Base-by-base conservation (phyloP, 352 stramenopile species). In the Pythium aphanidermatum region DNA sequence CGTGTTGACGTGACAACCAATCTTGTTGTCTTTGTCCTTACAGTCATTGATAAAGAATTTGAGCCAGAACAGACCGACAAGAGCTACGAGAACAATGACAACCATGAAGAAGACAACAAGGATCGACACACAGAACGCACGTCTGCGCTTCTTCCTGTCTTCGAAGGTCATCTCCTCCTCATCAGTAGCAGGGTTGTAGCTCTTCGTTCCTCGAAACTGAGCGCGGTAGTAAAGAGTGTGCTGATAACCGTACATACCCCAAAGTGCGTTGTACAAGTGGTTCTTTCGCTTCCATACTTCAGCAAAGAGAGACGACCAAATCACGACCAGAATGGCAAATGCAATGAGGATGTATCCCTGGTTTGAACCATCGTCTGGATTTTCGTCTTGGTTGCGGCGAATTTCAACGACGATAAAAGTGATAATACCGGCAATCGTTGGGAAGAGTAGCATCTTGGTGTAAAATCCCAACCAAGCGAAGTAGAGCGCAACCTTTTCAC, bases 381-480 rank as follows among this genome's bases (percentile, higher is more conserved):
- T 60, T 12, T 67, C 48, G 13, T 75, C 42, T 3, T 63, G 60
- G 5, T 55, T 70, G 12, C 24, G 27, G 10, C 41, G 45, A 6
- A 23, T 32, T 51, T 86, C 60, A 14, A 84, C 58, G 9, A 82
- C 75, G 11, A 63, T 46, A 44, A 77, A 93, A 13, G 91, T 86
- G 38, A 89, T 74, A 37, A 95, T 66, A 13, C 87, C 87, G 0
- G 79, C 60, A 8, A 93, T 70, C 8, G 75, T 61, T 11, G 86
- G 83, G 29, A 94, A 72, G 1, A 95, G 17, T 4, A 96, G 69
- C 80, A 94, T 92, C 67, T 92, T 92, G n/a, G 86, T 96, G 68
- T 96, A 96, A 46, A 95, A 96, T 9, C 86, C 85, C 25, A 97
- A 69, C 74, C 84, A 96, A 9, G 83, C 85, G 57, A 97, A 97